Evolutionary conservation across 441 rosid genomes (phyloP).

Genomic region (Pelargonium citronellum): DNA sequence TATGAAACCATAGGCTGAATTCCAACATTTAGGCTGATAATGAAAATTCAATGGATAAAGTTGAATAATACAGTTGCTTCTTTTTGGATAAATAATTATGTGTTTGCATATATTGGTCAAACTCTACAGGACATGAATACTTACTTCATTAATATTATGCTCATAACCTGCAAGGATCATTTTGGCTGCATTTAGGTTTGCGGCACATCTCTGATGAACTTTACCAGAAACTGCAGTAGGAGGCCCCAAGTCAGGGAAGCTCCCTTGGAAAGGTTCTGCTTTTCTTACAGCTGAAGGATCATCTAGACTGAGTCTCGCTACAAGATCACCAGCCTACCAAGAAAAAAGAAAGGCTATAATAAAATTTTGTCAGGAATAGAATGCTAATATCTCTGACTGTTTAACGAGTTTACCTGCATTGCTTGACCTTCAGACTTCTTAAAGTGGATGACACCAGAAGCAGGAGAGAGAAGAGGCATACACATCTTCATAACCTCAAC

Average conservation of each 20-base stretch:
- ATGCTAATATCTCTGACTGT: slow-evolving; percentile 9
- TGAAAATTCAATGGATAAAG: slow-evolving; percentile 3
- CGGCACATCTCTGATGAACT: slow-evolving; percentile 99
- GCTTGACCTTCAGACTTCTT: slow-evolving; percentile 99
- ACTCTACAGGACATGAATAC: slow-evolving; percentile 20
- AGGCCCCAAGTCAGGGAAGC: slow-evolving; percentile 82
- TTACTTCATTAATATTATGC: slow-evolving; percentile 84
- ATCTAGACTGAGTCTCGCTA: slow-evolving; percentile 90
- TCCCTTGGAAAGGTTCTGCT: slow-evolving; percentile 92
- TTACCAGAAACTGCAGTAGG: slow-evolving; percentile 94
- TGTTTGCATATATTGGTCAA: slow-evolving; percentile 6
- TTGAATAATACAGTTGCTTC: slow-evolving; percentile 9
- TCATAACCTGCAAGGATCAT: slow-evolving; percentile 99
- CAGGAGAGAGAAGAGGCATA: slow-evolving; percentile 99
- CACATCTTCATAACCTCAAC: slow-evolving; percentile 99
- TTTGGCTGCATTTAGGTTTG: slow-evolving; percentile 84
- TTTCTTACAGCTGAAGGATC: slow-evolving; percentile 99
- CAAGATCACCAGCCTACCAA: slow-evolving; percentile 94
- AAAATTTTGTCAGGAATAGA: slow-evolving; percentile 13
- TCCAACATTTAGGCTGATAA: neutral
- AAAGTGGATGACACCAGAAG: slow-evolving; percentile 81
- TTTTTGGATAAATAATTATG: neutral
- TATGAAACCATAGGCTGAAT: neutral
- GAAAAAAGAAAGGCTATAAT: slow-evolving; percentile 15
- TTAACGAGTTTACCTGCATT: slow-evolving; percentile 64